A percentile compares a stretch with the other conserved stretches of the same genome.
Evolutionary conservation across 164 flowering plant species (phyloP).

Genomic region (Kingdonia uniflora): DNA sequence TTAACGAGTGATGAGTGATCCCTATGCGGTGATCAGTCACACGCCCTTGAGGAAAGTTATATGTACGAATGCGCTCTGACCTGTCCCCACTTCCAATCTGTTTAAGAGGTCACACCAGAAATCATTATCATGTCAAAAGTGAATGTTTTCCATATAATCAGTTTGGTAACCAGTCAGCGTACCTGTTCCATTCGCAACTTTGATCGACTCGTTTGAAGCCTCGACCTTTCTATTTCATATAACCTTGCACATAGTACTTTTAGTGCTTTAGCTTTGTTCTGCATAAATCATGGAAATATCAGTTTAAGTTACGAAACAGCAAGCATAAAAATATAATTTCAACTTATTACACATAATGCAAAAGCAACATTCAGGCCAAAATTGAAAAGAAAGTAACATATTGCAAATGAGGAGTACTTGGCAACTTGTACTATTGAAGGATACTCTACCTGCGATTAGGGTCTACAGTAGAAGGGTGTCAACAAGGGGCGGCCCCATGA

Average conservation of each 20-base stretch:
- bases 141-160: neutral
- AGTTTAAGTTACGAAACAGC: no score
- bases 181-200: slow-evolving; percentile 92
- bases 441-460: no score
- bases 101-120: slow-evolving; percentile 4
- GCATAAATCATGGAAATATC: neutral
- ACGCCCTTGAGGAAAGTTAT: slow-evolving; percentile 96
- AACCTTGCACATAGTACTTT: slow-evolving; percentile 81
- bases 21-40: slow-evolving; percentile 96
- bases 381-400: no score
- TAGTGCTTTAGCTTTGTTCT: slow-evolving; percentile 96
- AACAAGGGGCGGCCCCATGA: no score
- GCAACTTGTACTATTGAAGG: no score
- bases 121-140: no score
- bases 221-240: slow-evolving; percentile 75
- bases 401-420: no score
- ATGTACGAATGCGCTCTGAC: slow-evolving; percentile 92
- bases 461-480: no score
- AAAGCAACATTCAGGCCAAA: no score
- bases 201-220: slow-evolving; percentile 52
- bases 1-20: slow-evolving; percentile 69
- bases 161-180: neutral
- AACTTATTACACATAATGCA: no score
- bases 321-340: no score
- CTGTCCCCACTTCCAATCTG: slow-evolving; percentile 99